phyloP scores from a whole-genome alignment of 148 eudicot species.

The Spergularia bocconei region DNA sequence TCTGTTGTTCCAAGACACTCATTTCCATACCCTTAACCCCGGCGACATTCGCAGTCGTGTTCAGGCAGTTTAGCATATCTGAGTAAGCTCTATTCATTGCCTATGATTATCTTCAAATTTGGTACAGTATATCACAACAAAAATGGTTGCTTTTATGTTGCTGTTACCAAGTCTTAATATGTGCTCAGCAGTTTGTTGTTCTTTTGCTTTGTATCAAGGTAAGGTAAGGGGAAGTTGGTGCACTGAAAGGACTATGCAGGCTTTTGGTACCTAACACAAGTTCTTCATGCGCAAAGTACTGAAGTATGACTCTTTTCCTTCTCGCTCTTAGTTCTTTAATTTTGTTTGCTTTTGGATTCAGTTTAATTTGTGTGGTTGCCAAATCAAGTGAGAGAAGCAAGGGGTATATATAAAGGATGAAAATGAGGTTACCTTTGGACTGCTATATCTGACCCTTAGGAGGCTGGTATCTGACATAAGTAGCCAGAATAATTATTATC shows the following conservation, averaged over 20 bases:
- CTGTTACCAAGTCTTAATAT: constrained; percentile 30
- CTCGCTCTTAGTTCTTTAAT: background rate
- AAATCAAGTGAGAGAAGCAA: constrained; percentile 26
- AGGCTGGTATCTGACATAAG: constrained; percentile 35
- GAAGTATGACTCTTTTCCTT: constrained; percentile 27
- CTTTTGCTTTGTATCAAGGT: constrained; percentile 34
- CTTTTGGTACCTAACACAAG: constrained; percentile 45
- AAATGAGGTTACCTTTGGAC: constrained; percentile 19
- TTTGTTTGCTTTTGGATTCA: constrained; percentile 16
- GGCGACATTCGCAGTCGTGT: constrained; percentile 25
- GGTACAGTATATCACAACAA: background rate
- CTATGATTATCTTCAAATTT: background rate
- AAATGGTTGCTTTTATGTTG: constrained; percentile 22
- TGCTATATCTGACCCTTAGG: constrained; percentile 32
- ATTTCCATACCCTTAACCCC: constrained; percentile 37
- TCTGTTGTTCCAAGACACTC: constrained; percentile 71
- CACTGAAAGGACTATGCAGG: constrained; percentile 31
- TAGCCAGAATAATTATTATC: constrained; percentile 32
- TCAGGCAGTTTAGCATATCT: constrained; percentile 43
- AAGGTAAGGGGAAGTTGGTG: constrained; percentile 32
- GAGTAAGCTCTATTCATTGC: constrained; percentile 43
- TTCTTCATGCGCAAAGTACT: constrained; percentile 38
- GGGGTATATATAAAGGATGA: constrained; percentile 25
- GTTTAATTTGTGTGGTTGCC: constrained; percentile 25
- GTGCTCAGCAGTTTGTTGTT: constrained; percentile 20